These are phyloP conservation scores for Solanum megistacrolobum DNA, from an alignment of 257 asterid genomes.

Conservation along the genomic window DNA sequence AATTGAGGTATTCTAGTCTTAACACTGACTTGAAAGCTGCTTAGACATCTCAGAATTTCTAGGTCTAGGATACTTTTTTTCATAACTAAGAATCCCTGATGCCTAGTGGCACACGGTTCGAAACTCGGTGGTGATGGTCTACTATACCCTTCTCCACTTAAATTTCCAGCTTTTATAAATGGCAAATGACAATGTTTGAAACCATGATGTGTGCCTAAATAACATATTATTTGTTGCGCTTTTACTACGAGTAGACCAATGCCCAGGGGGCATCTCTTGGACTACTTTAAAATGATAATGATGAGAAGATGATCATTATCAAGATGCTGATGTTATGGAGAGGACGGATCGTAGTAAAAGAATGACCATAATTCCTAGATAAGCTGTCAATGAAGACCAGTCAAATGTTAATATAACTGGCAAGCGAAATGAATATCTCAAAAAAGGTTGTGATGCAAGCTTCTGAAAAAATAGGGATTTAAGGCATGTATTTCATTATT, in stretches of 20 bases:
- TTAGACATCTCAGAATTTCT: neutral
- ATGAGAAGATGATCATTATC: neutral
- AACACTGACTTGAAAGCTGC: neutral
- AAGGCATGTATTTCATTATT: neutral
- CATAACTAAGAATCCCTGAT: neutral
- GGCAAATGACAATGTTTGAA: neutral
- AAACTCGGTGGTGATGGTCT: neutral
- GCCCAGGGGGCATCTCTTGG: neutral
- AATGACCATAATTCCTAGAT: neutral
- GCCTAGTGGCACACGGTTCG: neutral
- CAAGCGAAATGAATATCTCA: neutral
- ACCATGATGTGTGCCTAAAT: neutral
- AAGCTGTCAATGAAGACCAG: neutral
- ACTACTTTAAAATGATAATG: neutral
- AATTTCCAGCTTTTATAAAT: neutral
- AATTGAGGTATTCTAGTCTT: neutral
- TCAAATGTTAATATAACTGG: neutral
- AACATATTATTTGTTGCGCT: neutral
- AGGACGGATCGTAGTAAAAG: neutral
- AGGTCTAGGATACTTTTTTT: neutral
- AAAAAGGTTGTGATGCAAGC: neutral
- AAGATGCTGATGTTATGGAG: neutral
- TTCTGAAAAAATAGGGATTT: neutral
- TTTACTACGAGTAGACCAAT: neutral
- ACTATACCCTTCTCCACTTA: neutral